Conservation (phyloP, 2,329 filamentous ascomycete genomes). For the Colletotrichum tropicale region DNA sequence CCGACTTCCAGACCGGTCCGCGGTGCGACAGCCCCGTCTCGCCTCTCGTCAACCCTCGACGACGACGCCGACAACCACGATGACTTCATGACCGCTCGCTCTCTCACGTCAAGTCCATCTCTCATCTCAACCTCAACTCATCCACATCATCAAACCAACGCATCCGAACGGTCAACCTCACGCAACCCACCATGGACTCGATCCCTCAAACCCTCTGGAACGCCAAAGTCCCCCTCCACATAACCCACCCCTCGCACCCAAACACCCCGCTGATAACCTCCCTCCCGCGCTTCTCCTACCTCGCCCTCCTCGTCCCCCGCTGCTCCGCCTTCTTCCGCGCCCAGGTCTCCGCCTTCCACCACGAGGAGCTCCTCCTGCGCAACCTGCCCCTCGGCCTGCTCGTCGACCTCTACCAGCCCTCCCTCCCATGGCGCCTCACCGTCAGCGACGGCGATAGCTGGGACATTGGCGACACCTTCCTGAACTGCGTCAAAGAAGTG, state of each 20-base stretch:
- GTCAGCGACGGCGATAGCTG: constrained; percentile 60
- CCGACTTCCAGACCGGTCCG: background rate
- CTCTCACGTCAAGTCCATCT: background rate
- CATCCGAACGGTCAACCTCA: background rate
- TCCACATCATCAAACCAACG: background rate
- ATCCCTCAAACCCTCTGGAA: constrained; percentile 58
- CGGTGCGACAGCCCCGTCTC: background rate
- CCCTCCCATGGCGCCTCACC: constrained; percentile 58
- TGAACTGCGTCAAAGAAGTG: constrained; percentile 69
- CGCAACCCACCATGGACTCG: constrained; percentile 11
- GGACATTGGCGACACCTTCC: constrained; percentile 67
- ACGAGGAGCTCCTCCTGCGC: constrained; percentile 57
- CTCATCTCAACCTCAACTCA: background rate
- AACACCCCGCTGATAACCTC: constrained; percentile 56
- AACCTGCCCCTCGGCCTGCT: constrained; percentile 60
- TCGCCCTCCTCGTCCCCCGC: constrained; percentile 61
- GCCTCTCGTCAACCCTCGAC: background rate
- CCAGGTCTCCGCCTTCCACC: constrained; percentile 64
- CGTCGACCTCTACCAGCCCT: constrained; percentile 60
- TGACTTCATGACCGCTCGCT: background rate
- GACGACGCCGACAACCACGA: background rate
- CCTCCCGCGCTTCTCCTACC: constrained; percentile 64
- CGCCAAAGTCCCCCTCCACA: constrained; percentile 57
- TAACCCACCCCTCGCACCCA: constrained; percentile 54
- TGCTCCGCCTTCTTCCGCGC: constrained; percentile 56